Percentiles rank a stretch among this genome's conserved stretches.
Conservation (phyloP, 1,284 basidiomycete genomes). For the Sanguinoderma infundibulare region DNA sequence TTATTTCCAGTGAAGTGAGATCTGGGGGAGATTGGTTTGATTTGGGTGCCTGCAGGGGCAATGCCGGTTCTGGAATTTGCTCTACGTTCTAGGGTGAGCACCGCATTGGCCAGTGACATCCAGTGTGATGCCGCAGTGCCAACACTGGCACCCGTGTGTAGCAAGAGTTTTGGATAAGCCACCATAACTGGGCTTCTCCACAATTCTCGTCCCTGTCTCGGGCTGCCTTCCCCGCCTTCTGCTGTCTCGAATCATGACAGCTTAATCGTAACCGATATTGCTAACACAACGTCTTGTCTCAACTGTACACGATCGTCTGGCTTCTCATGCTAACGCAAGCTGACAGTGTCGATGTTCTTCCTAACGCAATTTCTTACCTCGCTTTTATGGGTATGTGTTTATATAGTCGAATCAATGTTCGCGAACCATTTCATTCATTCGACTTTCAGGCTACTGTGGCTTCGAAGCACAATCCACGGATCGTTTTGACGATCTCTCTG, state of each 20-base stretch:
- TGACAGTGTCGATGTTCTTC: constrained; percentile 79
- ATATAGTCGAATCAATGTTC: constrained; percentile 9
- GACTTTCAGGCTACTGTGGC: constrained; percentile 83
- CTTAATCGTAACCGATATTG: neutral
- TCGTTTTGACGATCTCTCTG: constrained; percentile 86
- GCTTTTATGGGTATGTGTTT: constrained; percentile 71
- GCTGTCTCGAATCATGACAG: neutral
- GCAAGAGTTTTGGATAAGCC: neutral
- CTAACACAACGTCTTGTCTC: neutral
- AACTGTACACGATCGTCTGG: neutral
- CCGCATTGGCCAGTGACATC: too few species aligned
- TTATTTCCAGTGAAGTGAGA: neutral
- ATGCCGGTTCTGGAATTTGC: neutral
- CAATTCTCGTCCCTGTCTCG: neutral
- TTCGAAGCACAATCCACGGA: constrained; percentile 86
- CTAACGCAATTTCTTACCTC: constrained; percentile 92
- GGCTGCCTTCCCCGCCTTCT: too few species aligned
- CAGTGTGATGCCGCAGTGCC: neutral
- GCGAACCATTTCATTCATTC: constrained; percentile 13
- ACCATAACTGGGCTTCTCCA: too few species aligned
- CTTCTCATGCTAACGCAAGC: neutral
- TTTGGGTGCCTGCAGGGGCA: neutral
- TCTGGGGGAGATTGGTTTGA: neutral
- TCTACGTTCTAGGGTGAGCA: too few species aligned
- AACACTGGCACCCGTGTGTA: neutral